Conservation (phyloP, 768 basidiomycete species). For the Dacryopinax spathularia region DNA sequence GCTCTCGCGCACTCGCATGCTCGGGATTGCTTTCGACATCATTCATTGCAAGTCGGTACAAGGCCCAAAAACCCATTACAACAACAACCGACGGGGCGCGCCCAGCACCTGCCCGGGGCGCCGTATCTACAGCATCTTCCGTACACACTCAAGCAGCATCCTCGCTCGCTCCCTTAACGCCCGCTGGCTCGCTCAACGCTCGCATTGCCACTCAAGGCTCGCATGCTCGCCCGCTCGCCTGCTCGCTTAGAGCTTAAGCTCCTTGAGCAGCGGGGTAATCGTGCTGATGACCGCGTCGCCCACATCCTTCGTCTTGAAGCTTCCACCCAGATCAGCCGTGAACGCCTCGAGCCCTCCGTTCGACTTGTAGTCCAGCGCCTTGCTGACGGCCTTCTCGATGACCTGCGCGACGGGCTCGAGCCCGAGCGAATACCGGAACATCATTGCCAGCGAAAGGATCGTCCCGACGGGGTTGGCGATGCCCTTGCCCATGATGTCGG, state of each 20-base stretch:
- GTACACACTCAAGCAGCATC: too few relatives aligned
- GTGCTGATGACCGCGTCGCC: conserved; percentile 29
- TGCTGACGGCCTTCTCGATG: conserved; percentile 32
- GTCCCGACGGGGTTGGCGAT: conserved; percentile 44
- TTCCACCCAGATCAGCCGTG: conserved; percentile 33
- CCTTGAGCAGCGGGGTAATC: conserved; percentile 1
- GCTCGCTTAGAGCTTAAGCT: not conserved
- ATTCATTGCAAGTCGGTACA: too few relatives aligned
- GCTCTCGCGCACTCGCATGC: too few relatives aligned
- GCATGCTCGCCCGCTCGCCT: not conserved
- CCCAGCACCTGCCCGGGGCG: too few relatives aligned
- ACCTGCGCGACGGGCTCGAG: conserved; percentile 26
- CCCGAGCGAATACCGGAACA: conserved; percentile 24
- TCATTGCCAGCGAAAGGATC: conserved; percentile 40
- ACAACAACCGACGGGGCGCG: too few relatives aligned
- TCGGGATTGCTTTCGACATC: too few relatives aligned
- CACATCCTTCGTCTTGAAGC: conserved; percentile 31
- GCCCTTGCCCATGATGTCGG: conserved; percentile 41
- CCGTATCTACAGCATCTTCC: too few relatives aligned
- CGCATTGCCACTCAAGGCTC: too few relatives aligned
- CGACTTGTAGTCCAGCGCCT: conserved; percentile 28
- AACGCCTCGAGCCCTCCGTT: conserved; percentile 33
- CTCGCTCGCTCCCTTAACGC: too few relatives aligned
- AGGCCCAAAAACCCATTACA: too few relatives aligned
- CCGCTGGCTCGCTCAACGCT: too few relatives aligned